Percentiles rank a stretch among this genome's conserved stretches.
Conservation (phyloP, 106 monocot genomes). For the Gastrodia elata region DNA sequence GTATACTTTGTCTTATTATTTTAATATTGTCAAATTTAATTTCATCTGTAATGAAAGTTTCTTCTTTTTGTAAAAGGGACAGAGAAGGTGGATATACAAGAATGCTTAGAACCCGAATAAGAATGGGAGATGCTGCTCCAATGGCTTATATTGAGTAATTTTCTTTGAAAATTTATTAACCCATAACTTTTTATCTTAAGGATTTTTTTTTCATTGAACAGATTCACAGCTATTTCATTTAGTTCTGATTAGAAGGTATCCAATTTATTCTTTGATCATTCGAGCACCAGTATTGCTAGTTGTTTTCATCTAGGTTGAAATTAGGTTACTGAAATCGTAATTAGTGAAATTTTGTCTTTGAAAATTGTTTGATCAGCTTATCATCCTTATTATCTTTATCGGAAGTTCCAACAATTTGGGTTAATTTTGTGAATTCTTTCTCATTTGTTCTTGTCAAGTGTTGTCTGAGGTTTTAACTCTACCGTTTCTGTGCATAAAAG, state of each 20-base stretch:
- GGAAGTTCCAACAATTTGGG: neutral
- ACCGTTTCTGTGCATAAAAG: too few species aligned
- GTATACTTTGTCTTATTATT: conserved; percentile 21
- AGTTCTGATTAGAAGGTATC: neutral
- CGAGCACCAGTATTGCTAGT: neutral
- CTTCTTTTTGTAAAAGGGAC: conserved; percentile 31
- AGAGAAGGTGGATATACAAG: conserved; percentile 98
- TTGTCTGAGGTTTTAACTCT: neutral
- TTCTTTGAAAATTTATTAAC: neutral
- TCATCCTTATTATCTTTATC: neutral
- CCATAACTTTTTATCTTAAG: neutral
- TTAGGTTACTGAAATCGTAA: neutral
- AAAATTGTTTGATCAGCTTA: too few species aligned
- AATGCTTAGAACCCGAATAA: conserved; percentile 82
- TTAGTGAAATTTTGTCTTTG: too few species aligned
- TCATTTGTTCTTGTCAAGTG: neutral
- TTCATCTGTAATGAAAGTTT: neutral
- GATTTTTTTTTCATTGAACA: neutral
- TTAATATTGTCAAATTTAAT: neutral
- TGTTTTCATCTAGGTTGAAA: neutral
- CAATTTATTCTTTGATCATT: neutral
- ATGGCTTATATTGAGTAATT: conserved; percentile 98
- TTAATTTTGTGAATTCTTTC: neutral
- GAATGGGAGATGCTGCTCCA: conserved; percentile 94
- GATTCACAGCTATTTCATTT: neutral